Percentiles rank a stretch among this genome's conserved stretches.
phyloP scores from a whole-genome alignment of 2,329 filamentous ascomycete genomes.

The Didymosphaeria variabile region DNA sequence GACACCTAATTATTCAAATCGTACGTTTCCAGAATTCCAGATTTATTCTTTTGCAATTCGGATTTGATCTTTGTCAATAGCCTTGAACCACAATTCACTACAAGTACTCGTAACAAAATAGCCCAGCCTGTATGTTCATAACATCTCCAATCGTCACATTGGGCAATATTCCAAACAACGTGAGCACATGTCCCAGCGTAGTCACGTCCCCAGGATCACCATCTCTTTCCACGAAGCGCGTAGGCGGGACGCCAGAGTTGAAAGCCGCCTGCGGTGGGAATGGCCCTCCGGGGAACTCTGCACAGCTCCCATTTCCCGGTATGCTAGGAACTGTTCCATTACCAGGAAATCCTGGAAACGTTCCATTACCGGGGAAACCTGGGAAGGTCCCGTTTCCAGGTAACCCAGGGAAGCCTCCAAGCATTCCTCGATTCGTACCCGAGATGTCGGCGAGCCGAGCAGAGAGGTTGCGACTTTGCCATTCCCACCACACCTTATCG shows the following conservation, averaged over 20 bases:
- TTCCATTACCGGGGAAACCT: conserved; percentile 1
- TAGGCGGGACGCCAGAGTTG: background rate
- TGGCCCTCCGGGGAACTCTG: background rate
- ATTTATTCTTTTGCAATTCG: too few relatives aligned
- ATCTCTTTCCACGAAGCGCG: background rate
- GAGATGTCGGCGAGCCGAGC: conserved; percentile 23
- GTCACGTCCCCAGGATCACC: conserved; percentile 29
- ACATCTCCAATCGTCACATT: conserved; percentile 29
- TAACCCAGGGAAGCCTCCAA: conserved; percentile 7
- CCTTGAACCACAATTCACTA: background rate
- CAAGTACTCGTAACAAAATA: conserved; percentile 33
- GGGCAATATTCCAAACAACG: conserved; percentile 22
- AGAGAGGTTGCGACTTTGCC: conserved; percentile 23
- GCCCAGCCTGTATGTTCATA: conserved; percentile 26
- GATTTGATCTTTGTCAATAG: background rate
- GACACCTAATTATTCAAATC: too few relatives aligned
- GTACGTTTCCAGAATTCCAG: background rate
- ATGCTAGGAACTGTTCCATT: background rate
- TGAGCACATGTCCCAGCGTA: conserved; percentile 31
- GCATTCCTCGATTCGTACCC: conserved; percentile 20
- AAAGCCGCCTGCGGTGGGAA: background rate
- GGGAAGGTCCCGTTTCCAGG: conserved; percentile 5
- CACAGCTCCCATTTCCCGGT: conserved; percentile 4
- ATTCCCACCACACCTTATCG: conserved; percentile 34
- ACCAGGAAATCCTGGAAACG: conserved; percentile 1